Evolutionary conservation across 768 basidiomycete genomes (phyloP).

Genomic region (Mycena metata): DNA sequence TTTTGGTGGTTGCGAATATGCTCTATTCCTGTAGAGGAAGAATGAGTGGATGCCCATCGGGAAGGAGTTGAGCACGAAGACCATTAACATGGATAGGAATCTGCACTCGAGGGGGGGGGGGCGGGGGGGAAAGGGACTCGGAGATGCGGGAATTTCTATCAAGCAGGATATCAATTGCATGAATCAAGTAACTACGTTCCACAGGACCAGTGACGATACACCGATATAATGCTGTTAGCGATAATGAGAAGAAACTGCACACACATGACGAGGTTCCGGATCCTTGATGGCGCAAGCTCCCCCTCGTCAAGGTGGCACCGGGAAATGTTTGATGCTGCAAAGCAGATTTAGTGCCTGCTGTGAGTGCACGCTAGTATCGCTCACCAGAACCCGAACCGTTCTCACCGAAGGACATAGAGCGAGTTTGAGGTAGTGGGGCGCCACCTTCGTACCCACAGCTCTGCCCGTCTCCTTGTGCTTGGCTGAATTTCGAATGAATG

Average conservation of each 20-base stretch:
- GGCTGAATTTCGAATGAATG: background rate
- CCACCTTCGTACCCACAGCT: background rate
- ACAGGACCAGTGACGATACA: background rate
- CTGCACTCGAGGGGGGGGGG: too few species aligned
- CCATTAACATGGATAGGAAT: too few species aligned
- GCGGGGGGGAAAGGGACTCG: too few species aligned
- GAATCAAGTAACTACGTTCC: background rate
- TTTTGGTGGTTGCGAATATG: too few species aligned
- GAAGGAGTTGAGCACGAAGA: too few species aligned
- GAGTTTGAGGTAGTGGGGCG: background rate
- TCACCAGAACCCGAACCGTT: background rate
- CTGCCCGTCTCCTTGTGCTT: background rate
- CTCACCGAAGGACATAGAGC: background rate
- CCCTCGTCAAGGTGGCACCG: background rate
- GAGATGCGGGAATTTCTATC: too few species aligned
- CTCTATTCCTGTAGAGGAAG: too few species aligned
- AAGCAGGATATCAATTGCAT: too few species aligned
- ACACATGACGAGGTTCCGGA: background rate
- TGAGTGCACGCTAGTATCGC: background rate
- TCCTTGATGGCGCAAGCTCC: background rate
- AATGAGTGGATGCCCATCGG: too few species aligned
- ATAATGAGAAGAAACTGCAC: conserved; percentile 2
- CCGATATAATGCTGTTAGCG: background rate
- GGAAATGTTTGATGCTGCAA: background rate
- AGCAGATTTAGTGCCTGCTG: background rate